Base-by-base conservation (phyloP, 2,329 filamentous ascomycete genomes). In the Calonectria hawksworthii region DNA sequence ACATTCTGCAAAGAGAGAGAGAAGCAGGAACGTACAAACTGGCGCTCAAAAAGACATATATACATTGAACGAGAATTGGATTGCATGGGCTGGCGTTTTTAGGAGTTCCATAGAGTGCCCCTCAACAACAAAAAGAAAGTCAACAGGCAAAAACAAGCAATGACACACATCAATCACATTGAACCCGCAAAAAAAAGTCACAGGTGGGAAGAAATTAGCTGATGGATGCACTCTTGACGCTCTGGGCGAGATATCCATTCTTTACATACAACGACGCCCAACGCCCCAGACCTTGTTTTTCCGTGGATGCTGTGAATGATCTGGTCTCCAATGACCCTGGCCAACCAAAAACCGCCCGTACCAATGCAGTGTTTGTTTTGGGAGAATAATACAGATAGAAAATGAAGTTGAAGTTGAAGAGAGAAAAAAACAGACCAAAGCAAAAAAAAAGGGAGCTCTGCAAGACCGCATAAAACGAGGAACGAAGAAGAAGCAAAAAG, bases 211-310 rank as follows among this genome's bases (percentile, higher is more conserved):
- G 30, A 47, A 50, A 65, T 18, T 65, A 47, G 26, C 26, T 47
- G 44, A 65, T 41, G 61, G 44, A 54, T 52, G 21, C 16, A 71
- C 11, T 67, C 59, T 41, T 36, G 28, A 54, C 47, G 54, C 47
- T 72, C 69, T 70, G 67, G 69, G 71, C 26, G 75, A 72, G n/a
- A 59, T 76, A 75, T 80, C 74, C 79, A 81, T 80, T 78, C 74
- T 80, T 51, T 80, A 67, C 76, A 72, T 77, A 79, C 74, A 63
- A 68, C 44, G 73, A 80, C 78, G 76, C 79, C 79, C 71, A 80
- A 81, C 79, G 77, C 79, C 79, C 76, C 79, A 77, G 79, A 77
- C 75, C 79, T 69, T 69, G 63, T 76, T 69, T 80, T 81, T 79
- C 78, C 79, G 70, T 78, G 74, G 77, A 81, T 81, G 79, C 78